Conservation (phyloP, 2,329 filamentous ascomycete species). For the Zasmidium angulare region DNA sequence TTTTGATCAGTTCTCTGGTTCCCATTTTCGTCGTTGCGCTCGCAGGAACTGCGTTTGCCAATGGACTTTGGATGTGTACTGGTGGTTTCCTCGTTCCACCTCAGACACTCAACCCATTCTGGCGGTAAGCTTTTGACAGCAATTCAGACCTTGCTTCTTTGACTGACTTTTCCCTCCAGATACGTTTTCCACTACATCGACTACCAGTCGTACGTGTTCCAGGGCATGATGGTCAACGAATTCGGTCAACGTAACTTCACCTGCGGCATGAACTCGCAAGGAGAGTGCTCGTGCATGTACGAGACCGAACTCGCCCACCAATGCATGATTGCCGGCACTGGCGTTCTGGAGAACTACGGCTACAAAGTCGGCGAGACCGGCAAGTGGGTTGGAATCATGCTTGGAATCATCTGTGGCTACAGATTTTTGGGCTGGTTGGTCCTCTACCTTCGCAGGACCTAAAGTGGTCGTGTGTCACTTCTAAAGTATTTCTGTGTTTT, state of each 20-base stretch:
- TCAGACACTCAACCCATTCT: conserved; percentile 73
- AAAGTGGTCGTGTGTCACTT: conserved; percentile 8
- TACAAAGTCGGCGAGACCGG: conserved; percentile 64
- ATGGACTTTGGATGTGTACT: conserved; percentile 84
- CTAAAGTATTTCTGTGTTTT: too few relatives aligned
- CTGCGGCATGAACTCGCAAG: conserved; percentile 49
- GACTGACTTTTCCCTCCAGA: too few relatives aligned
- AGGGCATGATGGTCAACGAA: conserved; percentile 90
- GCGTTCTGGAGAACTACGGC: conserved; percentile 68
- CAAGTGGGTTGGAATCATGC: conserved; percentile 73
- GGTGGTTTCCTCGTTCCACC: conserved; percentile 76
- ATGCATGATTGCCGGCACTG: conserved; percentile 70
- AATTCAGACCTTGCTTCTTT: too few relatives aligned
- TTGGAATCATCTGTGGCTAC: conserved; percentile 74
- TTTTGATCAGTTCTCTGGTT: conserved; percentile 69
- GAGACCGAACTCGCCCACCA: conserved; percentile 59
- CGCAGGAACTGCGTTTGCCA: conserved; percentile 76
- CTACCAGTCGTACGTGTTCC: conserved; percentile 80
- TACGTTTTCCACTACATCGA: conserved; percentile 87
- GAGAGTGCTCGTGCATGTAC: conserved; percentile 69
- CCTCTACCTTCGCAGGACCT: conserved; percentile 44
- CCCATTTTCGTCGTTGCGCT: conserved; percentile 77
- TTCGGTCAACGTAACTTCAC: conserved; percentile 64
- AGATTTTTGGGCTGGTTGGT: conserved; percentile 66
- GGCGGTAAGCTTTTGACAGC: conserved; percentile 53